Evolutionary conservation across 805 yeast genomes (phyloP).

Genomic region (Saccharomycopsis sp.): DNA sequence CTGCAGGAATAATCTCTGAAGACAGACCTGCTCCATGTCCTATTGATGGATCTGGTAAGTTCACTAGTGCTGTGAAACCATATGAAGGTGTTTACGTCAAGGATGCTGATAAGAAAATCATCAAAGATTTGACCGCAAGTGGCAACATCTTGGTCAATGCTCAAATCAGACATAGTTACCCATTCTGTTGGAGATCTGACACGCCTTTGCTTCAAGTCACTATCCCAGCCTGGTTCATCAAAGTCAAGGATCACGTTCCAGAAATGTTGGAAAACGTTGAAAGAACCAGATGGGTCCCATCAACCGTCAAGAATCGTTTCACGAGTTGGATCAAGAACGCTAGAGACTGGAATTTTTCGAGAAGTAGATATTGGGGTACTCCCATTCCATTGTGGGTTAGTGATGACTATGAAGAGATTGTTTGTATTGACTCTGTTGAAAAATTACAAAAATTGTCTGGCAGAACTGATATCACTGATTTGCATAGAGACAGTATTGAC

Average conservation of each 20-base stretch:
- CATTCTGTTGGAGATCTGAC: constrained; percentile 99
- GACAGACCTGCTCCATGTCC: constrained; percentile 80
- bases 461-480: constrained; percentile 66
- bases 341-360: constrained; percentile 97
- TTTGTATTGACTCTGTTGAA: constrained; percentile 84
- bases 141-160: constrained; percentile 69
- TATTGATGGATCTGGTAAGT: constrained; percentile 85
- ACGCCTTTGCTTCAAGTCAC: constrained; percentile 94
- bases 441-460: constrained; percentile 86
- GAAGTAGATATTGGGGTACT: constrained; percentile 99
- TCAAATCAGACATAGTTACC: constrained; percentile 92
- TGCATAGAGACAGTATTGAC: constrained; percentile 92
- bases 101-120: constrained; percentile 89
- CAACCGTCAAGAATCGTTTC: constrained; percentile 81
- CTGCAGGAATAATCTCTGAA: constrained; percentile 65
- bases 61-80: constrained; percentile 65
- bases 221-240: constrained; percentile 98
- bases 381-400: constrained; percentile 97
- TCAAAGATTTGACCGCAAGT: constrained; percentile 67
- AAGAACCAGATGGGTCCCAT: constrained; percentile 92
- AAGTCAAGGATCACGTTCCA: constrained; percentile 80
- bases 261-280: constrained; percentile 81
- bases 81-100: constrained; percentile 83
- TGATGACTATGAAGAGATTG: constrained; percentile 86
- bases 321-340: constrained; percentile 98